Percentiles rank a stretch among this genome's conserved stretches.
Evolutionary conservation across 1,139 yeast genomes (phyloP).

Genomic region (Taphrina flavorubra): DNA sequence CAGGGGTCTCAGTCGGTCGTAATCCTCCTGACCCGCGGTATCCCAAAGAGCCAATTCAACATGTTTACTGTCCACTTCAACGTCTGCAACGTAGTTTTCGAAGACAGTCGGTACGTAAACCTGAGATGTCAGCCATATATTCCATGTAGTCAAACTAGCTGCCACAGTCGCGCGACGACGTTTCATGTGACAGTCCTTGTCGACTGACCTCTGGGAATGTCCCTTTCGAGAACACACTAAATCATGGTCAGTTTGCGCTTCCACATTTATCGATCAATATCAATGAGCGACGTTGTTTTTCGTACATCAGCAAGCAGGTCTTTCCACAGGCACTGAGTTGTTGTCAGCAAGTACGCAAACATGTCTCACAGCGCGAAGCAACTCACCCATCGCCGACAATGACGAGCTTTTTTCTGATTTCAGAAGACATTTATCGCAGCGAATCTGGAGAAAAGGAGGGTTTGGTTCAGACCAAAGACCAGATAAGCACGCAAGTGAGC

Average conservation of each 20-base stretch:
- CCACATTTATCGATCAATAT: neutral
- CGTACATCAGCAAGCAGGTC: constrained; percentile 69
- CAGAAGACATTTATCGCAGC: constrained; percentile 39
- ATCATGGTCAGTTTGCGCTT: constrained; percentile 64
- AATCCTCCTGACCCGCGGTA: constrained; percentile 95
- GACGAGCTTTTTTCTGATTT: constrained; percentile 62
- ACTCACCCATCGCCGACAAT: constrained; percentile 78
- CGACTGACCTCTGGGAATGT: constrained; percentile 43
- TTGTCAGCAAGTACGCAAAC: constrained; percentile 2
- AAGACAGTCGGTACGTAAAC: constrained; percentile 44
- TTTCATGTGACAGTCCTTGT: neutral
- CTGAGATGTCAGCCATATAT: neutral
- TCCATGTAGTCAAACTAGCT: neutral
- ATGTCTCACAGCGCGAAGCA: neutral
- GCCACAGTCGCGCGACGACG: constrained; percentile 10
- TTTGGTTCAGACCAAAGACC: neutral
- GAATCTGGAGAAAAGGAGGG: neutral
- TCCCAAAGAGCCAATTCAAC: constrained; percentile 84
- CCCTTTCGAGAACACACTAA: constrained; percentile 74
- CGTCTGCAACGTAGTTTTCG: constrained; percentile 78
- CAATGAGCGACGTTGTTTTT: neutral
- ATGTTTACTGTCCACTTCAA: constrained; percentile 79
- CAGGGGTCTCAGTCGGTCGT: constrained; percentile 86
- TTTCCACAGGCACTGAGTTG: constrained; percentile 78
- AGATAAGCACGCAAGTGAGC: constrained; percentile 6